A percentile compares a stretch with the other conserved stretches of the same genome.
These are phyloP conservation scores for Globisporangium middletonii DNA, from an alignment of 352 stramenopile species.

Conservation along the genomic window DNA sequence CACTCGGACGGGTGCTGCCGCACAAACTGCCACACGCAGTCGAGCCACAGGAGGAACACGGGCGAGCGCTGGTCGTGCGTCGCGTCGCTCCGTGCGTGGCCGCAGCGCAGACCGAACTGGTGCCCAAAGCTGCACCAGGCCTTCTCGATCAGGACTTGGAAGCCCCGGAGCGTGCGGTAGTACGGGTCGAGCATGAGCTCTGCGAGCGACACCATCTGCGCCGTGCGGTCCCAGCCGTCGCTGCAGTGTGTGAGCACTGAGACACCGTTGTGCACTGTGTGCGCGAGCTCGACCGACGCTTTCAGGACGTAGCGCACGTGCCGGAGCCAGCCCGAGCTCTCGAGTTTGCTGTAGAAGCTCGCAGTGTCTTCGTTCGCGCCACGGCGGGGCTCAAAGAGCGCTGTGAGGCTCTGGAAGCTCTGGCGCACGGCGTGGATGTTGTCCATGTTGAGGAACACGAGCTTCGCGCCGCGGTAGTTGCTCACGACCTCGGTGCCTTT, in stretches of 20 bases:
- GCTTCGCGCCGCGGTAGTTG: slow-evolving; percentile 92
- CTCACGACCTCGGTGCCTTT: slow-evolving; percentile 95
- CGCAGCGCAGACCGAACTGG: slow-evolving; percentile 93
- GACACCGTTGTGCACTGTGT: slow-evolving; percentile 90
- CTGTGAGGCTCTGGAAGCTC: slow-evolving; percentile 85
- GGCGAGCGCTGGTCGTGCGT: slow-evolving; percentile 94
- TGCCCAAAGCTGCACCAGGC: slow-evolving; percentile 99
- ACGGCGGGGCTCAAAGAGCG: slow-evolving; percentile 73
- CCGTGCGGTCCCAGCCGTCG: slow-evolving; percentile 99
- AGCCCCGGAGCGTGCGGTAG: slow-evolving; percentile 97
- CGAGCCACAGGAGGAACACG: slow-evolving; percentile 98
- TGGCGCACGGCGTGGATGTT: slow-evolving; percentile 98
- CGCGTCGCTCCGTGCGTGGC: slow-evolving; percentile 88
- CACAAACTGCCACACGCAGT: slow-evolving; percentile 97
- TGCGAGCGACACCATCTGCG: slow-evolving; percentile 93
- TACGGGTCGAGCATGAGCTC: slow-evolving; percentile 97
- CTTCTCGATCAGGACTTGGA: slow-evolving; percentile 96
- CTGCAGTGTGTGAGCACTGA: slow-evolving; percentile 98
- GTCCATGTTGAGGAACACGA: slow-evolving; percentile 97
- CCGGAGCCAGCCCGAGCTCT: slow-evolving; percentile 94
- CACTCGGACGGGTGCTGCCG: slow-evolving; percentile 95
- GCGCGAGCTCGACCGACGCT: slow-evolving; percentile 90
- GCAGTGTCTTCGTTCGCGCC: slow-evolving; percentile 76
- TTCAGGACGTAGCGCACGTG: slow-evolving; percentile 93
- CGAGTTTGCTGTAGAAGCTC: slow-evolving; percentile 87